phyloP scores from a whole-genome alignment of 768 basidiomycete genomes.

The Thelephora ganbajun region DNA sequence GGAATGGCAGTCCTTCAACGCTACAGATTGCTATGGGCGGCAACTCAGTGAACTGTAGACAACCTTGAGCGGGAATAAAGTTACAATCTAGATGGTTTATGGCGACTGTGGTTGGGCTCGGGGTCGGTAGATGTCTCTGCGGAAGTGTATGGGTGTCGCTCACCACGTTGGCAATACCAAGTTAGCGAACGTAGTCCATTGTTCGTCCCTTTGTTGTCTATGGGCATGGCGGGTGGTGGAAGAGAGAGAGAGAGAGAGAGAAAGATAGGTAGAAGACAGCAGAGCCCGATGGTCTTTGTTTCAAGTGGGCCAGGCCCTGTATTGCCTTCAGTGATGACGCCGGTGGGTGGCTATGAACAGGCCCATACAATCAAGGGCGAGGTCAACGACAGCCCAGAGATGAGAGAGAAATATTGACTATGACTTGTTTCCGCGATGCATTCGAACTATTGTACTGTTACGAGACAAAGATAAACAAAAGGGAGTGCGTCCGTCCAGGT shows the following conservation, averaged over 20 bases:
- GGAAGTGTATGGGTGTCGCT: conserved; percentile 37
- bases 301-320: too few relatives aligned
- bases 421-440: too few relatives aligned
- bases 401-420: too few relatives aligned
- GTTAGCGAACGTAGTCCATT: conserved; percentile 50
- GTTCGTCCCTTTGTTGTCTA: conserved; percentile 19
- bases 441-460: neutral
- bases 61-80: neutral
- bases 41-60: conserved; percentile 3
- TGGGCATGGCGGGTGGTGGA: conserved; percentile 16
- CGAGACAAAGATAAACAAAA: neutral
- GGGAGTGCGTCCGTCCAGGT: neutral
- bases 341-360: too few relatives aligned
- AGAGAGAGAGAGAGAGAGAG: conserved; percentile 4
- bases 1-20: conserved; percentile 46
- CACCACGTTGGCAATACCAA: conserved; percentile 61
- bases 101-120: neutral
- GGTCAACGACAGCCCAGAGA: too few relatives aligned
- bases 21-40: conserved; percentile 40
- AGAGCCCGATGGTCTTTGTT: too few relatives aligned
- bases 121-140: too few relatives aligned
- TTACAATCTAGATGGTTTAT: neutral
- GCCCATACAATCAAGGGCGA: too few relatives aligned
- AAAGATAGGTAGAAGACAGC: too few relatives aligned
- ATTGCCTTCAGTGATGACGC: too few relatives aligned